Conservation (phyloP, 345 rosid species). For the Pelargonium nanum region DNA sequence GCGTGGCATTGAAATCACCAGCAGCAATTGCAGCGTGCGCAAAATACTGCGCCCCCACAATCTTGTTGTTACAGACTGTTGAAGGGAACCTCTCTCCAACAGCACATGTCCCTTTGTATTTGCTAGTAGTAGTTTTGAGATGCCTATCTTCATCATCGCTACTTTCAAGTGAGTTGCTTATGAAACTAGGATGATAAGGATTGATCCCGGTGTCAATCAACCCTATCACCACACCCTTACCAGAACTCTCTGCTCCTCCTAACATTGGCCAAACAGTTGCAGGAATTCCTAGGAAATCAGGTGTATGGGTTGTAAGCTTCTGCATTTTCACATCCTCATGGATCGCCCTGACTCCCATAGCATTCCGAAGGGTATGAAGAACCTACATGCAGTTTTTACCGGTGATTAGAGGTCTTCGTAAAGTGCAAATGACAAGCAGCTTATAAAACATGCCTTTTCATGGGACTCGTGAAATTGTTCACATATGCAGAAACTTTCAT, state of each 20-base stretch:
- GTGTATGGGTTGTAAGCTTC: constrained; percentile 36
- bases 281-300: constrained; percentile 32
- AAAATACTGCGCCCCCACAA: constrained; percentile 40
- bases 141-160: not conserved
- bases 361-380: constrained; percentile 17
- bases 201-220: constrained; percentile 40
- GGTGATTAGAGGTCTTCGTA: not conserved
- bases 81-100: constrained; percentile 25
- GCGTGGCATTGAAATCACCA: constrained; percentile 34
- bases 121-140: constrained; percentile 2
- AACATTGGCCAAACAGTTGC: constrained; percentile 25
- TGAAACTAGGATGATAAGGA: constrained; percentile 38
- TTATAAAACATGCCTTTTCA: not conserved
- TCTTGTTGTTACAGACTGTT: constrained; percentile 32
- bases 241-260: constrained; percentile 26
- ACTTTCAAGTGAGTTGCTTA: constrained; percentile 4
- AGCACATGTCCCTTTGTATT: constrained; percentile 32
- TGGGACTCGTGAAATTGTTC: not conserved
- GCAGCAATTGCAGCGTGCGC: constrained; percentile 35
- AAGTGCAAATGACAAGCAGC: not conserved
- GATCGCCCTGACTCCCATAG: constrained; percentile 23
- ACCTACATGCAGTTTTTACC: constrained; percentile 15
- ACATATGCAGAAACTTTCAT: no score
- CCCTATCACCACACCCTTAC: constrained; percentile 42
- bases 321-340: constrained; percentile 35